A percentile compares a stretch with the other conserved stretches of the same genome.
phyloP scores from a whole-genome alignment of 2,329 filamentous ascomycete species.

The Sodiomyces alkalinus region DNA sequence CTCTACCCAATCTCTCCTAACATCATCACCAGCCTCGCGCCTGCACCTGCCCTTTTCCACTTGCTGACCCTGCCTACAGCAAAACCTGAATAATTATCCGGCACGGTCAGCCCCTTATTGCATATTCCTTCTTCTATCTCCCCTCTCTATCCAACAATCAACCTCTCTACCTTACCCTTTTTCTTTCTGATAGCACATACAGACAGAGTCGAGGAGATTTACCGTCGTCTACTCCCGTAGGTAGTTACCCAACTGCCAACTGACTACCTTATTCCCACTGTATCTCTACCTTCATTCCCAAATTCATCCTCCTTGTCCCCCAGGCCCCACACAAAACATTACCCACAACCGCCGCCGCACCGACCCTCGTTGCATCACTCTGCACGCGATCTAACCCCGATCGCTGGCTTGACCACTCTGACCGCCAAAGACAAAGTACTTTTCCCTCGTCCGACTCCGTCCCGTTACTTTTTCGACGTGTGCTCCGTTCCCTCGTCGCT shows the following conservation, averaged over 20 bases:
- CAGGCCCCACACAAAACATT: conserved; percentile 1
- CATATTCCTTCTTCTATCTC: not conserved
- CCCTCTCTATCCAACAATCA: not conserved
- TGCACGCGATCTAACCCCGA: conserved; percentile 13
- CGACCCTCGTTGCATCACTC: conserved; percentile 15
- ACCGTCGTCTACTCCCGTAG: too few relatives aligned
- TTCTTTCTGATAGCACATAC: not conserved
- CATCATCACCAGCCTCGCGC: not conserved
- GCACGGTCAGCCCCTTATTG: not conserved
- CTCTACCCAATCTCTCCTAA: conserved; percentile 1
- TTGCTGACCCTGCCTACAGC: conserved; percentile 1
- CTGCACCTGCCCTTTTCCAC: not conserved
- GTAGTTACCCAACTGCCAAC: too few relatives aligned
- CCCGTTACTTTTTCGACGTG: conserved; percentile 13
- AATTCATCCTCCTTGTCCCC: too few relatives aligned
- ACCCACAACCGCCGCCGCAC: conserved; percentile 8
- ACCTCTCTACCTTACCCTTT: not conserved
- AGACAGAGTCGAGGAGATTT: not conserved
- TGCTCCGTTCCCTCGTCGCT: conserved; percentile 17
- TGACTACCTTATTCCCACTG: not conserved
- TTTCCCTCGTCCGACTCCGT: conserved; percentile 3
- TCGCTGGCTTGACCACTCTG: conserved; percentile 8
- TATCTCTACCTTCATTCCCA: not conserved
- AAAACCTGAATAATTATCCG: not conserved
- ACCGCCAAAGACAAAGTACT: conserved; percentile 2